A percentile compares a stretch with the other conserved stretches of the same genome.
phyloP scores from a whole-genome alignment of 495 filamentous ascomycete species.

The Elaphomyces granulatus region DNA sequence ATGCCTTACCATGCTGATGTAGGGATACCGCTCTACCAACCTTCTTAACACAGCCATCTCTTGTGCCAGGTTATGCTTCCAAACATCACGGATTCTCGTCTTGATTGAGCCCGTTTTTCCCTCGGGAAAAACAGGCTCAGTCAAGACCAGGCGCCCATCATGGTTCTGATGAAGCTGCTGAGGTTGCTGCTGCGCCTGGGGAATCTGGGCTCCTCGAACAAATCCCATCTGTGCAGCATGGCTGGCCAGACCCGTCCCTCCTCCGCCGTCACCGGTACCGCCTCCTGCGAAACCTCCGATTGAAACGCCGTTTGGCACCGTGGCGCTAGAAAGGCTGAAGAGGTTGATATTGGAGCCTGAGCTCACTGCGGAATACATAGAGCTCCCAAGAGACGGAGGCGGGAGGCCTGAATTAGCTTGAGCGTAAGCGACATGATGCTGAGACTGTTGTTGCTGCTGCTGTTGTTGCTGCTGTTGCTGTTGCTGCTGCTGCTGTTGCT shows the following conservation, averaged over 20 bases:
- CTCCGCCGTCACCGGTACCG: constrained; percentile 38
- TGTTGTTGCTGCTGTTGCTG: constrained; percentile 22
- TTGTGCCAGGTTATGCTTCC: constrained; percentile 78
- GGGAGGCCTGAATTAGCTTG: constrained; percentile 42
- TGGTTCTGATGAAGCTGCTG: constrained; percentile 35
- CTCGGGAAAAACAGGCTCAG: too few species aligned
- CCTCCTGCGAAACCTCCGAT: constrained; percentile 42
- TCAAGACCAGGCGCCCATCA: constrained; percentile 30
- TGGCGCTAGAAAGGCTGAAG: constrained; percentile 43
- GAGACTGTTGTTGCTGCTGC: constrained; percentile 32
- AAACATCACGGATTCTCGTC: constrained; percentile 82
- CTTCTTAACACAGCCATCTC: constrained; percentile 71
- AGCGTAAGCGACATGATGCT: constrained; percentile 36
- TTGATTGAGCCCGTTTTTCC: constrained; percentile 37
- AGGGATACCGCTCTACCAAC: constrained; percentile 79
- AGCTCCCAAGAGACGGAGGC: constrained; percentile 42
- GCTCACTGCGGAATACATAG: constrained; percentile 42
- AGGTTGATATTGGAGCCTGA: constrained; percentile 53
- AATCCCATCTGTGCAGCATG: constrained; percentile 81
- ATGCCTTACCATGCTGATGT: constrained; percentile 79
- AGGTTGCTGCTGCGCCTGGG: constrained; percentile 57
- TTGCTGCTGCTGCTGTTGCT: constrained; percentile 27
- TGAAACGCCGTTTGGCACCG: constrained; percentile 36
- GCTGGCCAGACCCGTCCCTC: constrained; percentile 73
- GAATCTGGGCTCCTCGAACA: constrained; percentile 54